Base-by-base conservation (phyloP, 208 protist genomes). In the Trypanosoma vivax region DNA sequence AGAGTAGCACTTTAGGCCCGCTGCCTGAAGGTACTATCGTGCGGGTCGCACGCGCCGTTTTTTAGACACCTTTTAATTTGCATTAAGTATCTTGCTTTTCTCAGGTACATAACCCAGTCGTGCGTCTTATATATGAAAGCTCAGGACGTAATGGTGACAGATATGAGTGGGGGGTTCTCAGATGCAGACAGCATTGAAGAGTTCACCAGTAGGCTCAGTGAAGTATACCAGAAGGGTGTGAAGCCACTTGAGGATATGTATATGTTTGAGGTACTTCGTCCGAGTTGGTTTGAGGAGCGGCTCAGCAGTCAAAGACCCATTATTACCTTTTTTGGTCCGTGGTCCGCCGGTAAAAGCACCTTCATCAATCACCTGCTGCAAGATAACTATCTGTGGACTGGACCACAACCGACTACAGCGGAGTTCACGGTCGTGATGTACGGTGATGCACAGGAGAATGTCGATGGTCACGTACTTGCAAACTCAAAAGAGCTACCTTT, bases 401-500 rank as follows among this genome's bases (percentile, higher is more conserved):
- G 83, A 10, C 76, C 78, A 40, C 72, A 90, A 57, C 83, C 83
- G 14, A 90, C 83, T 10, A 90, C 83, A 14, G 65, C 75, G 34
- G 73, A 84, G 60, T 90, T 90, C 69, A 90, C 74, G 1, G 76
- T 85, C 24, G 61, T 86, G 9, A 66, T 84, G 47, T 73, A 90
- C 50, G 83, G 83, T 37, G 60, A 81, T 16, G 76, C 81, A 37
- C 38, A 70, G 3, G 64, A 69, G 21, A 63, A 83, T 5, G 63
- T 96, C 21, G 87, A 92, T 33, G 94, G 94, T 6, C 83, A 76
- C 62, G 82, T 83, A 21, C 56, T 92, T 9, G 74, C 73, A 18
- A 85, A 93, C 56, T 56, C 89, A 37, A 83, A 84, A 28, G 65
- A 90, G 35, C 70, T 92, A 48, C 91, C 94, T n/a, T 97, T 96